These are phyloP conservation scores for Tricholoma bakamatsutake DNA, from an alignment of 768 basidiomycete species.

Conservation along the genomic window DNA sequence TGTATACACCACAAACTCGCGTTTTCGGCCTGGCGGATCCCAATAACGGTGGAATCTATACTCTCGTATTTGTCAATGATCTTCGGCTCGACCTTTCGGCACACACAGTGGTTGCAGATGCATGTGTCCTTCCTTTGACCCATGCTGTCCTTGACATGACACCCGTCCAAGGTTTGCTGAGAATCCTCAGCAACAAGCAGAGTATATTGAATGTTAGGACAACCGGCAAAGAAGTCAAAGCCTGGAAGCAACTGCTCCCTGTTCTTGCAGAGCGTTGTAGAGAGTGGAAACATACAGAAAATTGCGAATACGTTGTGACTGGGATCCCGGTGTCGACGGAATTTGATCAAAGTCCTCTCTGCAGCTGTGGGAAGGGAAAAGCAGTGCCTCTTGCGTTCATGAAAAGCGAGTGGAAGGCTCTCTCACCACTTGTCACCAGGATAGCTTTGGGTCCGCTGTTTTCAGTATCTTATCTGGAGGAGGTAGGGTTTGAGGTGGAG, in stretches of 20 bases:
- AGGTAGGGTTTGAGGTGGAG: constrained; percentile 17
- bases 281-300: constrained; percentile 30
- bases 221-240: constrained; percentile 19
- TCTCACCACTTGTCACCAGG: constrained; percentile 32
- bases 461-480: constrained; percentile 37
- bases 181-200: constrained; percentile 7
- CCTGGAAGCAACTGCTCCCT: constrained; percentile 38
- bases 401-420: constrained; percentile 19
- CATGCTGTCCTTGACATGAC: background rate
- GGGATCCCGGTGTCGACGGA: constrained; percentile 22
- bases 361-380: constrained; percentile 35
- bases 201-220: background rate
- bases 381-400: constrained; percentile 24
- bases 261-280: constrained; percentile 33
- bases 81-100: constrained; percentile 34
- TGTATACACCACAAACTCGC: constrained; percentile 9
- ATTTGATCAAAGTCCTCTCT: constrained; percentile 27
- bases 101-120: constrained; percentile 37
- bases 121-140: constrained; percentile 30
- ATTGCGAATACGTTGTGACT: constrained; percentile 30
- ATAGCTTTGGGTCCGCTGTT: constrained; percentile 38
- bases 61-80: constrained; percentile 30
- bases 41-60: constrained; percentile 17
- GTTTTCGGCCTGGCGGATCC: constrained; percentile 18
- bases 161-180: background rate